These are phyloP conservation scores for Diaporthe aspalathi DNA, from an alignment of 2,329 filamentous ascomycete species.

Conservation along the genomic window DNA sequence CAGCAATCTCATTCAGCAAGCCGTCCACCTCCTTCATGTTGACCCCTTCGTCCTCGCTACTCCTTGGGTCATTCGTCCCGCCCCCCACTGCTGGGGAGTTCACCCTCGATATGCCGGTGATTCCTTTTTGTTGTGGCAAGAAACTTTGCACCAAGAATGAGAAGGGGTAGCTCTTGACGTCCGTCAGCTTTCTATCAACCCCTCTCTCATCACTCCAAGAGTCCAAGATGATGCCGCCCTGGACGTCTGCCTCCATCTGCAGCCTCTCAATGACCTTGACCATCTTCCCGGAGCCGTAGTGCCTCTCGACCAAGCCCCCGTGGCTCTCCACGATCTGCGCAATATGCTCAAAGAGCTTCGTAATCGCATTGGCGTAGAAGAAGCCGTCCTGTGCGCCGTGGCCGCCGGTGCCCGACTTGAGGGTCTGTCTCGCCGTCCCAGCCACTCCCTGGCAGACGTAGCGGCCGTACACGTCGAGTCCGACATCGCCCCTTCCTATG, in stretches of 20 bases:
- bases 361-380: slow-evolving; percentile 92
- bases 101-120: slow-evolving; percentile 72
- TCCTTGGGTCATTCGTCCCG: slow-evolving; percentile 60
- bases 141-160: slow-evolving; percentile 98
- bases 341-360: slow-evolving; percentile 96
- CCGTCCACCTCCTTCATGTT: slow-evolving; percentile 97
- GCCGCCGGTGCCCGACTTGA: slow-evolving; percentile 73
- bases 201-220: slow-evolving; percentile 92
- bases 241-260: slow-evolving; percentile 94
- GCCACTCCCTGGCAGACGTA: slow-evolving; percentile 98
- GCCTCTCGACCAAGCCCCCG: slow-evolving; percentile 88
- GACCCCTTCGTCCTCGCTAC: slow-evolving; percentile 89
- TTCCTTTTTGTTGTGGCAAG: slow-evolving; percentile 74
- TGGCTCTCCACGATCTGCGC: slow-evolving; percentile 96
- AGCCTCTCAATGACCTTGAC: slow-evolving; percentile 90
- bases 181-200: slow-evolving; percentile 87
- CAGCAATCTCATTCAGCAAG: slow-evolving; percentile 84
- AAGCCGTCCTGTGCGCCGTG: slow-evolving; percentile 77
- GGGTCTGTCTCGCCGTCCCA: slow-evolving; percentile 80
- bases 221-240: slow-evolving; percentile 94
- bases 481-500: slow-evolving; percentile 88
- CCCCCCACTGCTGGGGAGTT: slow-evolving; percentile 77
- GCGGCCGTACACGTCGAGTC: slow-evolving; percentile 91
- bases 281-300: slow-evolving; percentile 96
- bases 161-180: slow-evolving; percentile 97